These are phyloP conservation scores for Geranium brycei DNA, from an alignment of 345 rosid species.

Conservation along the genomic window DNA sequence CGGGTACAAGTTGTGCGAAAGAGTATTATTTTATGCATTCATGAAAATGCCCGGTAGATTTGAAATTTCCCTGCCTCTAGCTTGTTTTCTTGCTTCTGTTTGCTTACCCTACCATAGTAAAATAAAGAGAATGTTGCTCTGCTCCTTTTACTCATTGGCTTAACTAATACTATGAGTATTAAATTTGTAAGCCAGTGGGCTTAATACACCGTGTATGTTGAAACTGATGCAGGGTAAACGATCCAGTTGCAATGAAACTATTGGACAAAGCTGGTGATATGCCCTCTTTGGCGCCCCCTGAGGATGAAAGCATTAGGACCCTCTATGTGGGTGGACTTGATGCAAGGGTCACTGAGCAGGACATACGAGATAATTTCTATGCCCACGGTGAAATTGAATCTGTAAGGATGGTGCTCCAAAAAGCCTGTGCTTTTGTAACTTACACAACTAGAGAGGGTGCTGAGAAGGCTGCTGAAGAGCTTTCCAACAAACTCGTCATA, in stretches of 20 bases:
- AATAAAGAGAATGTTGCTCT: too few species aligned
- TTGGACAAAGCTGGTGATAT: slow-evolving; percentile 93
- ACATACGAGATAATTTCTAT: slow-evolving; percentile 74
- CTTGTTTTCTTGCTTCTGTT: too few species aligned
- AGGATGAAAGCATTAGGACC: slow-evolving; percentile 81
- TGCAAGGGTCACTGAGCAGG: slow-evolving; percentile 73
- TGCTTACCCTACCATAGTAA: too few species aligned
- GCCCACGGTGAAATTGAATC: slow-evolving; percentile 91
- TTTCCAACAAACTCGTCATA: slow-evolving; percentile 68
- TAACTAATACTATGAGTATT: too few species aligned
- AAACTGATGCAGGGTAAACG: slow-evolving; percentile 54
- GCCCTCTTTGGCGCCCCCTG: slow-evolving; percentile 84
- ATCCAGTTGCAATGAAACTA: slow-evolving; percentile 82
- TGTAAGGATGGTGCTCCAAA: slow-evolving; percentile 66
- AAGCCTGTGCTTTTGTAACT: slow-evolving; percentile 85
- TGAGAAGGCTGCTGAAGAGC: slow-evolving; percentile 90
- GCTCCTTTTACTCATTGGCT: too few species aligned
- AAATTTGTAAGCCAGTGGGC: too few species aligned
- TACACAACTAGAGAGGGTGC: slow-evolving; percentile 93
- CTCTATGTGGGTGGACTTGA: slow-evolving; percentile 92
- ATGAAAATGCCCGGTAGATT: too few species aligned
- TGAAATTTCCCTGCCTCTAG: too few species aligned
- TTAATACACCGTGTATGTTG: too few species aligned
- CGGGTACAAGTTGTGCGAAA: too few species aligned
- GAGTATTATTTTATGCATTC: too few species aligned